A percentile compares a stretch with the other conserved stretches of the same genome.
These are phyloP conservation scores for Monosporascus sp. DNA, from an alignment of 2,329 filamentous ascomycete genomes.

Conservation along the genomic window DNA sequence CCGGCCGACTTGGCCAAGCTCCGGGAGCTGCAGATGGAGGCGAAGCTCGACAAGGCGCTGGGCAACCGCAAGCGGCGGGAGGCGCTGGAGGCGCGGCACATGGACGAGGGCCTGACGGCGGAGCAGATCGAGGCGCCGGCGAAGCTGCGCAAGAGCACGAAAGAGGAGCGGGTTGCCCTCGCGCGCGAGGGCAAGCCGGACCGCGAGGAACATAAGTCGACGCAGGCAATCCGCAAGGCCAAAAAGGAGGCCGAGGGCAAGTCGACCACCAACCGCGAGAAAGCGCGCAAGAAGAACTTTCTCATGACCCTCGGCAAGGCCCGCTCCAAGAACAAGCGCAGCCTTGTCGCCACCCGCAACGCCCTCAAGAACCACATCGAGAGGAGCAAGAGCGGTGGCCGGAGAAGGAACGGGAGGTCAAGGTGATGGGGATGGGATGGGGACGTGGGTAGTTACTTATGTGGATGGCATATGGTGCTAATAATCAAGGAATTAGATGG, in stretches of 20 bases:
- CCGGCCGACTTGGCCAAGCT: slow-evolving; percentile 95
- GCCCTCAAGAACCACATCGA: slow-evolving; percentile 77
- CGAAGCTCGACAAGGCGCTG: slow-evolving; percentile 62
- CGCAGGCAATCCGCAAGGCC: slow-evolving; percentile 75
- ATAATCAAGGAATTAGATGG: background rate
- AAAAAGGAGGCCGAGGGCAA: slow-evolving; percentile 88
- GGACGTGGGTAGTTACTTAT: background rate
- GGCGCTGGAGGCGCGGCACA: slow-evolving; percentile 54
- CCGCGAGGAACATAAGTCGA: slow-evolving; percentile 76
- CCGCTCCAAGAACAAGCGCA: slow-evolving; percentile 91
- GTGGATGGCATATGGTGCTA: background rate
- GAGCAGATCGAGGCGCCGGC: slow-evolving; percentile 87
- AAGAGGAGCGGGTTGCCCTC: slow-evolving; percentile 81
- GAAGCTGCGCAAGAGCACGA: slow-evolving; percentile 74
- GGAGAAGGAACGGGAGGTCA: slow-evolving; percentile 59
- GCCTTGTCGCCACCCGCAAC: slow-evolving; percentile 78
- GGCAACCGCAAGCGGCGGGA: slow-evolving; percentile 45
- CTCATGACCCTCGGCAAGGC: slow-evolving; percentile 97
- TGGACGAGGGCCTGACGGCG: slow-evolving; percentile 84
- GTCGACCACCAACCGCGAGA: slow-evolving; percentile 96
- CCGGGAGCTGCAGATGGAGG: slow-evolving; percentile 73
- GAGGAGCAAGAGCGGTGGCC: slow-evolving; percentile 77
- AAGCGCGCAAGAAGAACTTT: slow-evolving; percentile 96
- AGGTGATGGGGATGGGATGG: slow-evolving; percentile 2
- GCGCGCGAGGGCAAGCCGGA: slow-evolving; percentile 78